Evolutionary conservation across 352 stramenopile species (phyloP).

Genomic region (Globisporangium cylindrosporum): DNA sequence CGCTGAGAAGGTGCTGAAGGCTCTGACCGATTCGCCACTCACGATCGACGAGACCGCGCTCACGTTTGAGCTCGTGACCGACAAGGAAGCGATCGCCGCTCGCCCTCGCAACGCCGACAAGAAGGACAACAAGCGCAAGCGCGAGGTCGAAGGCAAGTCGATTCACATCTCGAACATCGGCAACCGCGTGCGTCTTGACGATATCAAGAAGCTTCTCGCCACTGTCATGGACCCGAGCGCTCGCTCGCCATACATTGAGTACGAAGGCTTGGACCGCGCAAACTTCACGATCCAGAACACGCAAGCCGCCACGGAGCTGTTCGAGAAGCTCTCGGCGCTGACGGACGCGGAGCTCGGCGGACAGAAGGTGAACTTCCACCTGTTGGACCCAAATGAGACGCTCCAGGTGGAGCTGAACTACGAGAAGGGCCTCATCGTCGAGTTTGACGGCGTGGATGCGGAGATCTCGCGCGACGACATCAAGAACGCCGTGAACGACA

Average conservation of each 20-base stretch:
- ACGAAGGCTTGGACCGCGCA: slow-evolving; percentile 70
- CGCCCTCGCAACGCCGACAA: slow-evolving; percentile 61
- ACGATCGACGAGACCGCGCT: slow-evolving; percentile 64
- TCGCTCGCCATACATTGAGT: slow-evolving; percentile 78
- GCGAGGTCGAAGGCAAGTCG: slow-evolving; percentile 60
- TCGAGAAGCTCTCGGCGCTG: slow-evolving; percentile 72
- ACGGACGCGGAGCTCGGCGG: slow-evolving; percentile 56
- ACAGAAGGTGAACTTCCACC: slow-evolving; percentile 74
- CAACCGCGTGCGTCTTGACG: slow-evolving; percentile 60
- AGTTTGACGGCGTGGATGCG: slow-evolving; percentile 72
- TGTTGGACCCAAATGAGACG: slow-evolving; percentile 65
- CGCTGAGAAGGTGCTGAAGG: slow-evolving; percentile 57
- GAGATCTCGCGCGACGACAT: slow-evolving; percentile 85
- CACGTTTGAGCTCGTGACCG: slow-evolving; percentile 73
- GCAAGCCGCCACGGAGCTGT: slow-evolving; percentile 46
- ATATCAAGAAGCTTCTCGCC: slow-evolving; percentile 83
- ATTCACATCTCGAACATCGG: slow-evolving; percentile 85
- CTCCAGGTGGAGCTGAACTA: slow-evolving; percentile 78
- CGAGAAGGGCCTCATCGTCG: slow-evolving; percentile 84
- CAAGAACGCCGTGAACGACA: slow-evolving; percentile 83
- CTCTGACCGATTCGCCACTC: slow-evolving; percentile 37
- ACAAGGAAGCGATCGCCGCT: slow-evolving; percentile 64
- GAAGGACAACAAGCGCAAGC: slow-evolving; percentile 73
- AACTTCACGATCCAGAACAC: slow-evolving; percentile 62
- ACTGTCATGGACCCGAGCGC: slow-evolving; percentile 40